A percentile compares a stretch with the other conserved stretches of the same genome.
Conservation (phyloP, 129 eudicot genomes). For the Rutidosis leptorrhynchoides region DNA sequence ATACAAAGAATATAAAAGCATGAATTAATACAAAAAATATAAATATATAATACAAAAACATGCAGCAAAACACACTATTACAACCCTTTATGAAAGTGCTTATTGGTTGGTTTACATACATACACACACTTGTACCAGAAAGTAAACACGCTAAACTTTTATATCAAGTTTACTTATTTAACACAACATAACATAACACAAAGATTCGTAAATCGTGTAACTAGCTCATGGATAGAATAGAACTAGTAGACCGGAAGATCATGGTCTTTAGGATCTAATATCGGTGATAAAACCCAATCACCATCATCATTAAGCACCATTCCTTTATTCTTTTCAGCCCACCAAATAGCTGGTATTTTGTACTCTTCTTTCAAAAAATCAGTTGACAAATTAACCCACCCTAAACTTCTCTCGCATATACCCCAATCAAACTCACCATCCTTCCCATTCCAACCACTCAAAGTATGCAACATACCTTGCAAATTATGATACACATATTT, state of each 20-base stretch:
- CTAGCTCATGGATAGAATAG: neutral
- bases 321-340: constrained; percentile 30
- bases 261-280: constrained; percentile 25
- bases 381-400: constrained; percentile 21
- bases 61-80: no score
- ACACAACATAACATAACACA: no score
- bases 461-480: constrained; percentile 34
- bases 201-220: no score
- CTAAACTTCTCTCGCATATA: constrained; percentile 19
- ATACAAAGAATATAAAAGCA: no score
- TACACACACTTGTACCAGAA: neutral
- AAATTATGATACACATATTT: no score
- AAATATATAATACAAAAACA: no score
- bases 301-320: constrained; percentile 27
- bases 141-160: neutral
- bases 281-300: constrained; percentile 32
- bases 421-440: constrained; percentile 25
- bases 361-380: constrained; percentile 21
- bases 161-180: no score
- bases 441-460: constrained; percentile 30
- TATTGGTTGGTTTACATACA: neutral
- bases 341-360: constrained; percentile 24
- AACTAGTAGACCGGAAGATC: constrained; percentile 15
- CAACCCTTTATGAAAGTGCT: no score
- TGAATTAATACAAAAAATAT: no score